phyloP scores from a whole-genome alignment of 2,329 filamentous ascomycete species.

The Microcyclospora pomicola region DNA sequence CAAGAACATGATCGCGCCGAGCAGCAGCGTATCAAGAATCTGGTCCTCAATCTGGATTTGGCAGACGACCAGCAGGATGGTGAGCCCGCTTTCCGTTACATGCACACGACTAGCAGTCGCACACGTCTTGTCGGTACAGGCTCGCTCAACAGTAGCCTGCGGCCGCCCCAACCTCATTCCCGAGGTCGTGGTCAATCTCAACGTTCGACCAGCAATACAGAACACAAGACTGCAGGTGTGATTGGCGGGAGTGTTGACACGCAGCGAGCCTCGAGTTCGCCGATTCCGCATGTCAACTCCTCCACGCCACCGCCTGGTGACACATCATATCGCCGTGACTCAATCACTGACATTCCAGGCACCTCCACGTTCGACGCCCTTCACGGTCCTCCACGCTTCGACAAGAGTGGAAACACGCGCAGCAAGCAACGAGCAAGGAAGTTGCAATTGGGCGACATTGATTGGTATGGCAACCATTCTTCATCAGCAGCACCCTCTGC shows the following conservation, averaged over 20 bases:
- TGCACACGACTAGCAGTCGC: slow-evolving; percentile 34
- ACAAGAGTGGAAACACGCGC: slow-evolving; percentile 50
- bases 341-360: too few species aligned
- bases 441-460: slow-evolving; percentile 88
- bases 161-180: slow-evolving; percentile 1
- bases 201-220: slow-evolving; percentile 12
- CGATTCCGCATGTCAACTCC: slow-evolving; percentile 4
- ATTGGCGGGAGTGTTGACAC: too few species aligned
- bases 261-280: slow-evolving; percentile 3
- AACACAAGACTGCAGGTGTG: slow-evolving; percentile 1
- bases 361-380: slow-evolving; percentile 19
- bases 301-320: neutral
- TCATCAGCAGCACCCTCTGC: slow-evolving; percentile 2
- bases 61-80: slow-evolving; percentile 66
- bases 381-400: slow-evolving; percentile 33
- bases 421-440: slow-evolving; percentile 73
- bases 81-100: slow-evolving; percentile 37
- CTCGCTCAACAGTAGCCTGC: slow-evolving; percentile 27
- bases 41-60: slow-evolving; percentile 92
- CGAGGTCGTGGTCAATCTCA: slow-evolving; percentile 14
- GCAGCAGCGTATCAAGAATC: slow-evolving; percentile 94
- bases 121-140: slow-evolving; percentile 25
- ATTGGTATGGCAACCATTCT: slow-evolving; percentile 55
- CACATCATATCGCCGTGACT: neutral
- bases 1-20: slow-evolving; percentile 92